phyloP scores from a whole-genome alignment of 257 asterid species.

The Linderniella brevidens region DNA sequence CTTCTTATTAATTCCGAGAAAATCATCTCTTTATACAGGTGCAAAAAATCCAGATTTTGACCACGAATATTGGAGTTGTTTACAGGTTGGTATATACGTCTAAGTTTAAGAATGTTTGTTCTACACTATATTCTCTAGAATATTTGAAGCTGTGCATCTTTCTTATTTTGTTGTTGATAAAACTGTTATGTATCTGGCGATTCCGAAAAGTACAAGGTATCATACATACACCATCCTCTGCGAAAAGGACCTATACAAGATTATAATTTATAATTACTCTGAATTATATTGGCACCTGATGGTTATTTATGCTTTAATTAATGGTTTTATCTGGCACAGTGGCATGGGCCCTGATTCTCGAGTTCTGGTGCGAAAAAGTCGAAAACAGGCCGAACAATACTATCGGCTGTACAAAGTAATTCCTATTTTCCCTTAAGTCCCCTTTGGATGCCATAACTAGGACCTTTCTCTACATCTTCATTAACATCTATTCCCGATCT shows the following conservation, averaged over 20 bases:
- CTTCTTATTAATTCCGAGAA: background rate
- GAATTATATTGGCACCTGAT: too few relatives aligned
- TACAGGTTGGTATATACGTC: slow-evolving; percentile 49
- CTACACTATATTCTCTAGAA: too few relatives aligned
- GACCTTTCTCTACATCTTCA: slow-evolving; percentile 7
- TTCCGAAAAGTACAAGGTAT: too few relatives aligned
- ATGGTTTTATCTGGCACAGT: slow-evolving; percentile 29
- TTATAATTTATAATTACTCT: too few relatives aligned
- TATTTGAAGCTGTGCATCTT: too few relatives aligned
- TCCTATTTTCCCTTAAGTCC: background rate
- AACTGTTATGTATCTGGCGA: too few relatives aligned
- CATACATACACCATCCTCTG: too few relatives aligned
- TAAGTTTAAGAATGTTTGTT: background rate
- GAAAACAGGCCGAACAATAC: slow-evolving; percentile 95
- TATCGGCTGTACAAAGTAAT: slow-evolving; percentile 75
- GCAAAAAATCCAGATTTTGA: slow-evolving; percentile 89
- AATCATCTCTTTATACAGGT: slow-evolving; percentile 28
- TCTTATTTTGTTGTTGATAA: too few relatives aligned
- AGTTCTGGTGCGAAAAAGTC: slow-evolving; percentile 94
- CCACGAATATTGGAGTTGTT: slow-evolving; percentile 92
- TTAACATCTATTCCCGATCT: slow-evolving; percentile 7
- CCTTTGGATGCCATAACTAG: background rate
- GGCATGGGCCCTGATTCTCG: slow-evolving; percentile 99
- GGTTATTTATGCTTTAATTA: too few relatives aligned
- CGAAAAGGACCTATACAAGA: too few relatives aligned